Conservation (phyloP, 2,329 filamentous ascomycete genomes). For the Penicillium sp. region DNA sequence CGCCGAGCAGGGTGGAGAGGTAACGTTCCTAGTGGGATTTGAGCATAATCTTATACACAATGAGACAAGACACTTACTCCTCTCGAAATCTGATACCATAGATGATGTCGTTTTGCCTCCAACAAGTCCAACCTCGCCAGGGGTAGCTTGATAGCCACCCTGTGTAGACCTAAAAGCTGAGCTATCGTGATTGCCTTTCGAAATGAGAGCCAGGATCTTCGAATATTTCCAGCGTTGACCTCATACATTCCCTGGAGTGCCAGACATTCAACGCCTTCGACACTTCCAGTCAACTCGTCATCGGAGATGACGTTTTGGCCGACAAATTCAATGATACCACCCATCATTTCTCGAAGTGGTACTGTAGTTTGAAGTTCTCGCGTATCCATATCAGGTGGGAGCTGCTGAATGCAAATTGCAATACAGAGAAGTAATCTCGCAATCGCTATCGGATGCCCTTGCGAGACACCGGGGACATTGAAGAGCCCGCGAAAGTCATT, state of each 20-base stretch:
- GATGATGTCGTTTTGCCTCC: slow-evolving; percentile 2
- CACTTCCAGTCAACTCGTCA: slow-evolving; percentile 3
- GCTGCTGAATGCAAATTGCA: slow-evolving; percentile 10
- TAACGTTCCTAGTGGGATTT: slow-evolving; percentile 6
- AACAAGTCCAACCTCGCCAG: not conserved
- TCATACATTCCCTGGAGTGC: slow-evolving; percentile 8
- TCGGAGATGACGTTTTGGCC: slow-evolving; percentile 4
- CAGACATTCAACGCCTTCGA: slow-evolving; percentile 9
- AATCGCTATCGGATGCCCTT: slow-evolving; percentile 3
- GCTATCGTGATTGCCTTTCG: slow-evolving; percentile 6
- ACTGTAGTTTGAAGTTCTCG: not conserved
- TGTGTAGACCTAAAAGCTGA: slow-evolving; percentile 8
- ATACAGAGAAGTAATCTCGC: slow-evolving; percentile 10
- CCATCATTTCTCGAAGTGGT: slow-evolving; percentile 3
- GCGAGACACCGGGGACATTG: not conserved
- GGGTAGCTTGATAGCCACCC: not conserved
- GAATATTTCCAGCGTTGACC: slow-evolving; percentile 7
- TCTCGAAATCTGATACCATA: slow-evolving; percentile 10
- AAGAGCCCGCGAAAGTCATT: slow-evolving; percentile 2
- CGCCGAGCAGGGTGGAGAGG: slow-evolving; percentile 5
- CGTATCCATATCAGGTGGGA: slow-evolving; percentile 2
- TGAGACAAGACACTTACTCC: slow-evolving; percentile 6
- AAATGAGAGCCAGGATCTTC: slow-evolving; percentile 7
- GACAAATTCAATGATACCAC: slow-evolving; percentile 3
- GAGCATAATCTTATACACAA: too few species aligned